Conservation (phyloP, 1,139 yeast genomes). For the Suhomyces terraborum region DNA sequence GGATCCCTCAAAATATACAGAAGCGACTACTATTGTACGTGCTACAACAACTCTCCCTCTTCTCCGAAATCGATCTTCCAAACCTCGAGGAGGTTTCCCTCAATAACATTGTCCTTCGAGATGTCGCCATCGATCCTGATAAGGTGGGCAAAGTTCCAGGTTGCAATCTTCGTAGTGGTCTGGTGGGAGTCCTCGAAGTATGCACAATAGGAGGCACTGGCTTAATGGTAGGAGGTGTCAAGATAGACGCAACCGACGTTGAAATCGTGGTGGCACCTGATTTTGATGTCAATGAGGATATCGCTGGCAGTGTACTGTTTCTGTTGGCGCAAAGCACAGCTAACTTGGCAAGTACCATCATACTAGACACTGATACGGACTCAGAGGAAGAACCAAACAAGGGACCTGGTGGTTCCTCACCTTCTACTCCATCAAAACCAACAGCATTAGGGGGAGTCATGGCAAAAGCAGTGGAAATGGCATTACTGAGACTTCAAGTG, state of each 20-base stretch:
- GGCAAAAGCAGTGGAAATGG: conserved; percentile 67
- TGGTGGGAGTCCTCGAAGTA: conserved; percentile 53
- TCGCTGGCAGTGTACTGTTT: conserved; percentile 37
- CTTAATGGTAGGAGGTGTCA: conserved; percentile 59
- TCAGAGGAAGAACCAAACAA: conserved; percentile 14
- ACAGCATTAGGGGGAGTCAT: conserved; percentile 56
- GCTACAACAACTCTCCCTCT: conserved; percentile 77
- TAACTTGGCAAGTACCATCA: conserved; percentile 63
- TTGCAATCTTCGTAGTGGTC: conserved; percentile 63
- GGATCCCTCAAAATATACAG: conserved; percentile 85
- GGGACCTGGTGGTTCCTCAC: conserved; percentile 7
- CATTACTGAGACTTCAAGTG: conserved; percentile 61
- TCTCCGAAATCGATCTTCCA: conserved; percentile 78
- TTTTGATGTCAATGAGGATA: conserved; percentile 33
- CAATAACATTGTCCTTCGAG: conserved; percentile 53
- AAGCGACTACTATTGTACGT: conserved; percentile 78
- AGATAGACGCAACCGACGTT: conserved; percentile 57
- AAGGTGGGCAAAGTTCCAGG: conserved; percentile 69
- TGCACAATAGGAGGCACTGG: conserved; percentile 33
- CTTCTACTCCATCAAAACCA: conserved; percentile 21
- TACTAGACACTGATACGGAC: conserved; percentile 28
- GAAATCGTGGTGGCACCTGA: conserved; percentile 58
- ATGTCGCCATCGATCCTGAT: conserved; percentile 73
- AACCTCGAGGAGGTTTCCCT: conserved; percentile 76
- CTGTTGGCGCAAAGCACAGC: conserved; percentile 65